A percentile compares a stretch with the other conserved stretches of the same genome.
These are phyloP conservation scores for Strobilomyces echinocephalus DNA, from an alignment of 768 basidiomycete species.

Conservation along the genomic window DNA sequence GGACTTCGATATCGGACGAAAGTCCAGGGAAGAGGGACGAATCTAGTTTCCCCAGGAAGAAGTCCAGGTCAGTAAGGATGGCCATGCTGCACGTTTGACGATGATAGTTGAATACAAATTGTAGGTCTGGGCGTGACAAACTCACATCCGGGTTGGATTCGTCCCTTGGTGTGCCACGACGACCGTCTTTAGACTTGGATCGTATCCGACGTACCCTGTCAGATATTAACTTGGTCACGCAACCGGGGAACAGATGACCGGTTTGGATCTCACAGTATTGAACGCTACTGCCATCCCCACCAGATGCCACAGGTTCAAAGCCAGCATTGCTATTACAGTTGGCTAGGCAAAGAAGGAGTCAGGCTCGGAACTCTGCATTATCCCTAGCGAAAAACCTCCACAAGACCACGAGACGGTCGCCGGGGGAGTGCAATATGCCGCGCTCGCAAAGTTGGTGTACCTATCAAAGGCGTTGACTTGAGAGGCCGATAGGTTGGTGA, in stretches of 20 bases:
- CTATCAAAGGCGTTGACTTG: conserved; percentile 41
- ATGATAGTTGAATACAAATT: conserved; percentile 2
- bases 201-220: conserved; percentile 51
- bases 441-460: conserved; percentile 46
- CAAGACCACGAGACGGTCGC: conserved; percentile 45
- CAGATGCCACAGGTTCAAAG: conserved; percentile 46
- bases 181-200: conserved; percentile 33
- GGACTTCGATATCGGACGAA: conserved; percentile 35
- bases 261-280: conserved; percentile 41
- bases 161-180: conserved; percentile 39
- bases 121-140: conserved; percentile 35
- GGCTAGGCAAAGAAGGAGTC: conserved; percentile 19
- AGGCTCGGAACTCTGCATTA: neutral
- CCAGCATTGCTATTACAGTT: conserved; percentile 44
- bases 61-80: conserved; percentile 37
- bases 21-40: conserved; percentile 45
- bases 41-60: conserved; percentile 30
- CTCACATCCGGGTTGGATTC: conserved; percentile 29
- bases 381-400: conserved; percentile 35
- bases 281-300: conserved; percentile 39
- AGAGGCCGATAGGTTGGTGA: conserved; percentile 34
- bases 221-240: neutral
- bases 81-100: conserved; percentile 10
- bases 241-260: neutral
- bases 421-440: conserved; percentile 43